A percentile compares a stretch with the other conserved stretches of the same genome.
These are phyloP conservation scores for Rugonectria rugulosa DNA, from an alignment of 2,329 filamentous ascomycete species.

Conservation along the genomic window DNA sequence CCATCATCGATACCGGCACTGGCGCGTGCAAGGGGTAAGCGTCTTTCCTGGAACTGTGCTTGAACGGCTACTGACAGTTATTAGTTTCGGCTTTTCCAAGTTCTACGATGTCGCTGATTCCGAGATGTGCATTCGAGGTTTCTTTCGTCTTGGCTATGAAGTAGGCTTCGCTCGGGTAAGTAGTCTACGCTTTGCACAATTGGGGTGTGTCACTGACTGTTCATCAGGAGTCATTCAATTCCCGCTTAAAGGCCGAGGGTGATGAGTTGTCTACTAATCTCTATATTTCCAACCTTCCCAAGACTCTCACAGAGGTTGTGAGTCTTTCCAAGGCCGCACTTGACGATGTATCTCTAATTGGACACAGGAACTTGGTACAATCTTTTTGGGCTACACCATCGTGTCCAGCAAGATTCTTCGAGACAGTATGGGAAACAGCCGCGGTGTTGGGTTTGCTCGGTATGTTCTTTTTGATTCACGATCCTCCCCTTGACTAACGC, in stretches of 20 bases:
- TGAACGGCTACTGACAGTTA: constrained; percentile 16
- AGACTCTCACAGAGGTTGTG: constrained; percentile 89
- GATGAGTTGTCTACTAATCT: constrained; percentile 92
- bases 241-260: constrained; percentile 93
- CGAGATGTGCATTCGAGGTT: constrained; percentile 94
- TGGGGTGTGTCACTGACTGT: constrained; percentile 6
- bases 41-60: constrained; percentile 35
- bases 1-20: constrained; percentile 94
- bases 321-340: constrained; percentile 42
- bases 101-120: constrained; percentile 88
- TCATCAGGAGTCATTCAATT: constrained; percentile 91
- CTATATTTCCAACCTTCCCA: constrained; percentile 96
- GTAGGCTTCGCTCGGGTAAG: constrained; percentile 92
- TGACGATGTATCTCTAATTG: constrained; percentile 20
- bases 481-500: constrained; percentile 17
- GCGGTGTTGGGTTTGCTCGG: constrained; percentile 97
- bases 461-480: too few species aligned
- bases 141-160: constrained; percentile 94
- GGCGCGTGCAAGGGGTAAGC: constrained; percentile 92
- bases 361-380: constrained; percentile 73
- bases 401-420: constrained; percentile 95
- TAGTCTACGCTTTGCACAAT: too few species aligned
- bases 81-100: constrained; percentile 96
- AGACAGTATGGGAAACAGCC: constrained; percentile 89
- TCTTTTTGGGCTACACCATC: constrained; percentile 82